A percentile compares a stretch with the other conserved stretches of the same genome.
These are phyloP conservation scores for Solanum arcanum DNA, from an alignment of 257 asterid genomes.

Conservation along the genomic window DNA sequence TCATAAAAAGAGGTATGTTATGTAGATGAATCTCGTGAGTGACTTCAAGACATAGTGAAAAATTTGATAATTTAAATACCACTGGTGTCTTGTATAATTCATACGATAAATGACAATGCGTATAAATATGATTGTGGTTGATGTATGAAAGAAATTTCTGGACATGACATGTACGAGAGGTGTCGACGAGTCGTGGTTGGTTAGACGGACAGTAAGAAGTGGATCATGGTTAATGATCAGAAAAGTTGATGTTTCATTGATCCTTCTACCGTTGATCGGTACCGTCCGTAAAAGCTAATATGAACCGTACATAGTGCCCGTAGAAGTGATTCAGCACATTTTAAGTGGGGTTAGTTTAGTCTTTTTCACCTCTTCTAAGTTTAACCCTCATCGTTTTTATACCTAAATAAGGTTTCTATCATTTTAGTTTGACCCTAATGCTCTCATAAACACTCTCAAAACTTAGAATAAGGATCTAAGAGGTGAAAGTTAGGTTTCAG, in stretches of 20 bases:
- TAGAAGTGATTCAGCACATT: background rate
- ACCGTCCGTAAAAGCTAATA: no score
- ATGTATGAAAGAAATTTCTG: no score
- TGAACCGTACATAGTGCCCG: background rate
- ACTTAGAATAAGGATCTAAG: no score
- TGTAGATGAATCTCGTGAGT: background rate
- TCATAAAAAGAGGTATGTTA: rapidly evolving
- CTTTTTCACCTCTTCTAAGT: background rate
- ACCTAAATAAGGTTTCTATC: background rate
- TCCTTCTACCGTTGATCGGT: background rate
- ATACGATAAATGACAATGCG: background rate
- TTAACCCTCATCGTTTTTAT: background rate
- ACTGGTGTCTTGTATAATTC: background rate
- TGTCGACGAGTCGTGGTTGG: background rate
- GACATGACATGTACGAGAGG: background rate
- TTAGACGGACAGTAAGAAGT: no score
- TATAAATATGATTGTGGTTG: background rate
- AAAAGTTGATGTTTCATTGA: no score
- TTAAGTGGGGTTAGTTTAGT: no score
- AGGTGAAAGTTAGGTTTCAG: background rate
- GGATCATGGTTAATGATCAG: no score
- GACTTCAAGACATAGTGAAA: background rate
- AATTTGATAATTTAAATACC: background rate
- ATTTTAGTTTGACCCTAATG: no score
- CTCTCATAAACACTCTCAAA: no score